A percentile compares a stretch with the other conserved stretches of the same genome.
phyloP scores from a whole-genome alignment of 176 grass and related monocot species.

The Canna indica region DNA sequence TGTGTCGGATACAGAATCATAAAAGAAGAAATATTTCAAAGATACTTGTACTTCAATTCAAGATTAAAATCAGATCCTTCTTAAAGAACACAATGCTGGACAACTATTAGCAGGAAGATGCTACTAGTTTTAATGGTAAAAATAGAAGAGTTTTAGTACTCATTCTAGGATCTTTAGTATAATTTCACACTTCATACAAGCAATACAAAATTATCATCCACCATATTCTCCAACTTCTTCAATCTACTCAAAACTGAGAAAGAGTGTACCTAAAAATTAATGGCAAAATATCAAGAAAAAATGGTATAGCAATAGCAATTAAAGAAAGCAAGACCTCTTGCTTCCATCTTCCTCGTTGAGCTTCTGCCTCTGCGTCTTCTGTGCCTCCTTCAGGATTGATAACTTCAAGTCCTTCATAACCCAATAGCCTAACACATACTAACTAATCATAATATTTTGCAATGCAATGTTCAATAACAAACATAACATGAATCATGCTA shows the following conservation, averaged over 20 bases:
- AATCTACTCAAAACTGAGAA: background rate
- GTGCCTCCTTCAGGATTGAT: constrained; percentile 89
- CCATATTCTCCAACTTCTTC: background rate
- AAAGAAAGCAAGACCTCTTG: constrained; percentile 48
- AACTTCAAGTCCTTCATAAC: constrained; percentile 96
- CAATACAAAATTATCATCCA: background rate
- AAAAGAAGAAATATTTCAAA: too few relatives aligned
- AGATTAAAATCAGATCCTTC: too few relatives aligned
- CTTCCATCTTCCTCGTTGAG: constrained; percentile 80
- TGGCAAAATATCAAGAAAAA: background rate
- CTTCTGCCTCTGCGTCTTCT: constrained; percentile 82
- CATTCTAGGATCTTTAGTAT: background rate
- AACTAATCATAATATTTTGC: background rate
- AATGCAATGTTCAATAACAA: background rate
- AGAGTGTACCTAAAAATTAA: background rate
- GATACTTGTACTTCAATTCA: too few relatives aligned
- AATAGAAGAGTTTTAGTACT: too few relatives aligned
- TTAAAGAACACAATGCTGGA: too few relatives aligned
- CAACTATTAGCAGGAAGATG: too few relatives aligned
- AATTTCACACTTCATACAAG: background rate
- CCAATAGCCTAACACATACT: constrained; percentile 52
- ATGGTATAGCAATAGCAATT: background rate
- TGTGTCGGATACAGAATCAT: too few relatives aligned
- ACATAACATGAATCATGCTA: background rate
- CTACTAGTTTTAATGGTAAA: too few relatives aligned